Conservation (phyloP, 1,284 basidiomycete species). For the Fomitiporia mediterranea region DNA sequence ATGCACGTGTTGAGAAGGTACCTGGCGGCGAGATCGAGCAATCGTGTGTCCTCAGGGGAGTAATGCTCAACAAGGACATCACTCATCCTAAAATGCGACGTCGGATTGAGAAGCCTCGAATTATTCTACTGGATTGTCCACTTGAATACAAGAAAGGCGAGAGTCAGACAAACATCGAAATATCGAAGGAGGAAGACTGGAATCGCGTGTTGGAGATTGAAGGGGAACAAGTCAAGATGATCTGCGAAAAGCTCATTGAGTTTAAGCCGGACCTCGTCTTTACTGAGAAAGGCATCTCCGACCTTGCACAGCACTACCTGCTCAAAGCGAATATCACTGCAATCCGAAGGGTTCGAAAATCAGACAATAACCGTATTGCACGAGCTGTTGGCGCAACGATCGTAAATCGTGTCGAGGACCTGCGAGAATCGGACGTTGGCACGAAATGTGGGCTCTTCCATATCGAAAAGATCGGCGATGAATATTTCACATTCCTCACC, state of each 20-base stretch:
- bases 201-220: slow-evolving; percentile 91
- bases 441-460: slow-evolving; percentile 93
- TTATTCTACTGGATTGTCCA: slow-evolving; percentile 92
- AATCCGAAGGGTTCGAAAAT: slow-evolving; percentile 93
- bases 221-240: slow-evolving; percentile 92
- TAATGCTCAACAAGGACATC: slow-evolving; percentile 99
- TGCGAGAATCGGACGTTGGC: slow-evolving; percentile 89
- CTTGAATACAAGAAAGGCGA: slow-evolving; percentile 99
- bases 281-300: slow-evolving; percentile 97
- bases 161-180: slow-evolving; percentile 98
- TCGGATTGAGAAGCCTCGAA: slow-evolving; percentile 86
- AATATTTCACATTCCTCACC: slow-evolving; percentile 97
- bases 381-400: slow-evolving; percentile 95
- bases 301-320: slow-evolving; percentile 92
- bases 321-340: slow-evolving; percentile 88
- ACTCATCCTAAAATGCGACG: slow-evolving; percentile 97
- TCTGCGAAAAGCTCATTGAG: slow-evolving; percentile 86
- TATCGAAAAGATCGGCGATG: slow-evolving; percentile 96
- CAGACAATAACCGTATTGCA: slow-evolving; percentile 98
- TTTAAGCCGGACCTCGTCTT: slow-evolving; percentile 95
- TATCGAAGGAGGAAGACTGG: slow-evolving; percentile 93
- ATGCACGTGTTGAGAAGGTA: slow-evolving; percentile 96
- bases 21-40: slow-evolving; percentile 98
- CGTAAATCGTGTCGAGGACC: slow-evolving; percentile 94
- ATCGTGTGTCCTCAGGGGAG: slow-evolving; percentile 81